phyloP scores from a whole-genome alignment of 2,329 filamentous ascomycete genomes.

The Calonectria pauciramosa region DNA sequence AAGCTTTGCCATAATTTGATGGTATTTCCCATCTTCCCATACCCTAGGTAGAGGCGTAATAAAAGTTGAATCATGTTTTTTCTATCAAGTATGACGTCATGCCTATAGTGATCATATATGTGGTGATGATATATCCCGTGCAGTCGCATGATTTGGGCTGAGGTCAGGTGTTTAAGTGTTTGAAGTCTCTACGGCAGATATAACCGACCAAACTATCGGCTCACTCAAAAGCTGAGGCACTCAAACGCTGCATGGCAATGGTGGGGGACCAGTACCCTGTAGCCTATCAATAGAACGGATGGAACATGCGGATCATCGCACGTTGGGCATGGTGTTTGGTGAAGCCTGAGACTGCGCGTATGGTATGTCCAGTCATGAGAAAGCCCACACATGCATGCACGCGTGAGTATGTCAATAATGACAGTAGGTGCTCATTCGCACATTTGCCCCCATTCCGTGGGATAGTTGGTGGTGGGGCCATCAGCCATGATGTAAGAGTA shows the following conservation, averaged over 20 bases:
- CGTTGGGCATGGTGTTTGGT: constrained; percentile 15
- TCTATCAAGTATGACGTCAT: constrained; percentile 23
- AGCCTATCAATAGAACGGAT: constrained; percentile 28
- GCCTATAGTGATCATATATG: background rate
- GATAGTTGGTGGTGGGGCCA: background rate
- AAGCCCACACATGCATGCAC: constrained; percentile 18
- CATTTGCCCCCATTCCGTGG: constrained; percentile 8
- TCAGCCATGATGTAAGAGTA: background rate
- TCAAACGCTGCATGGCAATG: background rate
- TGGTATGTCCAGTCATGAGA: constrained; percentile 28
- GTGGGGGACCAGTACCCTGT: constrained; percentile 4
- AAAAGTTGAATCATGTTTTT: constrained; percentile 43
- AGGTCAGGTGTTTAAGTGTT: constrained; percentile 30
- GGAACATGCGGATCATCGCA: constrained; percentile 20
- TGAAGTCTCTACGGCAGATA: constrained; percentile 9
- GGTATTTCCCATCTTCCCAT: constrained; percentile 28
- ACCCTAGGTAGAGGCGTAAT: constrained; percentile 45
- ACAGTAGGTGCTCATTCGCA: constrained; percentile 8
- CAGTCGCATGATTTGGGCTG: constrained; percentile 21
- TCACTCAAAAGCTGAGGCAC: constrained; percentile 19
- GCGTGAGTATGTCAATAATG: constrained; percentile 27
- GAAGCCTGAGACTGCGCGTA: constrained; percentile 29
- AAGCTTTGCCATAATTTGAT: constrained; percentile 39
- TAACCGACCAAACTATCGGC: constrained; percentile 20
- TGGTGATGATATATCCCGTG: constrained; percentile 19